Base-by-base conservation (phyloP, 2,329 filamentous ascomycete genomes). In the Pseudopithomyces chartarum region DNA sequence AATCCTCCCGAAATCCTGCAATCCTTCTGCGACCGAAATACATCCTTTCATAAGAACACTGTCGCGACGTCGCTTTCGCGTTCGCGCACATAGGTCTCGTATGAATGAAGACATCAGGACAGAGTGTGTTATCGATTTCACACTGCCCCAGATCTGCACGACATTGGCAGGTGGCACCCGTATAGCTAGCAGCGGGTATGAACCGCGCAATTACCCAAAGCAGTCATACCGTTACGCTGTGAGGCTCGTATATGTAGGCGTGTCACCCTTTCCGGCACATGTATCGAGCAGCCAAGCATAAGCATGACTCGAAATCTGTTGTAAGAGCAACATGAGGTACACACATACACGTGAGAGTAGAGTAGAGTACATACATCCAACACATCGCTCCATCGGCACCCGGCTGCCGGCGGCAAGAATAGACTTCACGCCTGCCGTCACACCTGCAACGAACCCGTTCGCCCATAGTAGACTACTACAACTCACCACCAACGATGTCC, bases 11-110 rank as follows among this genome's bases (percentile, higher is more conserved):
- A 20, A 6, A 20, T 40, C 34, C 20, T 23, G 3, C 19, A 19
- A 50, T 50, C 47, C 47, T 50, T 50, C 47, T 29, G 46, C 32
- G 46, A 22, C 46, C 38, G 26, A 26, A 49, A 49, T 38, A 49
- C 10, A n/a, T 38, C 19, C 19, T n/a, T 11, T 38, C 17, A 36
- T 40, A 3, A 19, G 19, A 17, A 40, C n/a, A 17, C 15, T 17
- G 38, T 40, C n/a, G 15, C 10, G 15, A 19, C n/a, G n/a, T 40
- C 34, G 34, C 34, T 38, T 38, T 5, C 34, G 34, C 34, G 5
- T 38, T 38, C 34, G 34, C 6, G 12, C 26, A 8, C 8, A 29
- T 5, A 29, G 8, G 5, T 29, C 26, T 29, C 8, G 26, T 29
- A 29, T 29, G n/a, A n/a, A 3, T 36, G 34, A 36, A 13, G 34